Percentiles rank a stretch among this genome's conserved stretches.
Evolutionary conservation across 495 filamentous ascomycete genomes (phyloP).

Genomic region (Letharia lupina): DNA sequence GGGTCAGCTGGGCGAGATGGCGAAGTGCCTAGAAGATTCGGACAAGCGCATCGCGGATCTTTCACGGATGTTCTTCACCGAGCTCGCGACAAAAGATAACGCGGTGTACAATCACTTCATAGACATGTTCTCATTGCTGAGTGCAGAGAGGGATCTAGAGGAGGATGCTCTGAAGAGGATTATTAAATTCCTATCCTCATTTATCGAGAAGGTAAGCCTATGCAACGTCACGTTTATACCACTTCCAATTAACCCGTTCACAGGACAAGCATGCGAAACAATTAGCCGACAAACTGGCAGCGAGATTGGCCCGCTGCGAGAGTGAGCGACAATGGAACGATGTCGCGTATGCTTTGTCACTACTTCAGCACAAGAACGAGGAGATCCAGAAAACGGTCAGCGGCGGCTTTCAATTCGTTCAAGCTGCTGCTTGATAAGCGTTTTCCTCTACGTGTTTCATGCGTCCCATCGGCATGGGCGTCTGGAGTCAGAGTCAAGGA

Average conservation of each 20-base stretch:
- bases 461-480: slow-evolving; percentile 3
- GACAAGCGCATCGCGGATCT: slow-evolving; percentile 91
- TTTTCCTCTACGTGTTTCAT: slow-evolving; percentile 22
- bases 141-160: slow-evolving; percentile 69
- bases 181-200: slow-evolving; percentile 83
- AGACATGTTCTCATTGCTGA: slow-evolving; percentile 94
- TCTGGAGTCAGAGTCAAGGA: slow-evolving; percentile 3
- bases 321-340: slow-evolving; percentile 95
- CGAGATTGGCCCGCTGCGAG: slow-evolving; percentile 76
- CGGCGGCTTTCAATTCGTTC: slow-evolving; percentile 81
- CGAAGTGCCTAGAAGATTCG: slow-evolving; percentile 91
- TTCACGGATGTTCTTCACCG: slow-evolving; percentile 96
- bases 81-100: slow-evolving; percentile 95
- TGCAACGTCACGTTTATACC: not conserved
- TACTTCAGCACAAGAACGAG: slow-evolving; percentile 95
- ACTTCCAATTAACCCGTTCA: slow-evolving; percentile 12
- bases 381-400: slow-evolving; percentile 78
- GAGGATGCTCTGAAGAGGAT: slow-evolving; percentile 79
- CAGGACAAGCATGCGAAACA: slow-evolving; percentile 98
- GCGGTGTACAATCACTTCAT: slow-evolving; percentile 99
- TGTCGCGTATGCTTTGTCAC: slow-evolving; percentile 79
- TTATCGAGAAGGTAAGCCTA: slow-evolving; percentile 83
- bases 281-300: slow-evolving; percentile 85
- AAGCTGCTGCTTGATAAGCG: slow-evolving; percentile 46
- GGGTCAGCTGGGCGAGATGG: slow-evolving; percentile 98